phyloP scores from a whole-genome alignment of 2,329 filamentous ascomycete species.

The Fusarium ramigenum region DNA sequence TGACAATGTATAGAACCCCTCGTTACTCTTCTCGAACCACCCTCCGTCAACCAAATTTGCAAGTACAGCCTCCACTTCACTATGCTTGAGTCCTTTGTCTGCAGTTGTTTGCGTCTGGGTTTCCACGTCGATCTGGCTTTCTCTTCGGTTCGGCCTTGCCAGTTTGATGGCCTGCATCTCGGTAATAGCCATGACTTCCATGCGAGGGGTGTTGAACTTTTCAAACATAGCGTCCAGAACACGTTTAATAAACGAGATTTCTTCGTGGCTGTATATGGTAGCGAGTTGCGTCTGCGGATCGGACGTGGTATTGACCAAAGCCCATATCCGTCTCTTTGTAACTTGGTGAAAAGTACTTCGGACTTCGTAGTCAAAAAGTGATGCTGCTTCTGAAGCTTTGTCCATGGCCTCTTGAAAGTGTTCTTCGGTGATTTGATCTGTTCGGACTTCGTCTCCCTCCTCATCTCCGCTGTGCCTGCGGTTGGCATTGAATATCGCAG shows the following conservation, averaged over 20 bases:
- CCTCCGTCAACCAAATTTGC: constrained; percentile 76
- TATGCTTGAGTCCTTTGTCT: constrained; percentile 73
- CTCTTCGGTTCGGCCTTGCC: constrained; percentile 58
- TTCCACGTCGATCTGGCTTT: constrained; percentile 47
- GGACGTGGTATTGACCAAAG: constrained; percentile 86
- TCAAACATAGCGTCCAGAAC: constrained; percentile 93
- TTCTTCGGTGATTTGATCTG: constrained; percentile 72
- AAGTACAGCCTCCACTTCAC: constrained; percentile 80
- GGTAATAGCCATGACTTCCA: constrained; percentile 85
- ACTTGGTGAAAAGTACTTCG: constrained; percentile 76
- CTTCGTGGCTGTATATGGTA: constrained; percentile 81
- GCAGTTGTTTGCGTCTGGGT: constrained; percentile 47
- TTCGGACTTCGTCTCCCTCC: constrained; percentile 52
- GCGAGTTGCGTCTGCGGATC: constrained; percentile 88
- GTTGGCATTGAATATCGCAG: constrained; percentile 74
- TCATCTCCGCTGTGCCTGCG: constrained; percentile 36
- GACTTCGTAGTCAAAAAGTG: constrained; percentile 88
- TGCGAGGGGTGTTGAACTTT: constrained; percentile 79
- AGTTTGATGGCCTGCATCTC: constrained; percentile 82
- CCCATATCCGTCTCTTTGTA: constrained; percentile 74
- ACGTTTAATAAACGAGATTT: constrained; percentile 89
- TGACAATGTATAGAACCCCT: constrained; percentile 79
- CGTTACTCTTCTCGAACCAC: constrained; percentile 81
- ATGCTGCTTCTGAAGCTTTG: constrained; percentile 75
- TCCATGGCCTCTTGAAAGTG: constrained; percentile 76